A percentile compares a stretch with the other conserved stretches of the same genome.
phyloP scores from a whole-genome alignment of 768 basidiomycete species.

The Leccinum sublutescens region DNA sequence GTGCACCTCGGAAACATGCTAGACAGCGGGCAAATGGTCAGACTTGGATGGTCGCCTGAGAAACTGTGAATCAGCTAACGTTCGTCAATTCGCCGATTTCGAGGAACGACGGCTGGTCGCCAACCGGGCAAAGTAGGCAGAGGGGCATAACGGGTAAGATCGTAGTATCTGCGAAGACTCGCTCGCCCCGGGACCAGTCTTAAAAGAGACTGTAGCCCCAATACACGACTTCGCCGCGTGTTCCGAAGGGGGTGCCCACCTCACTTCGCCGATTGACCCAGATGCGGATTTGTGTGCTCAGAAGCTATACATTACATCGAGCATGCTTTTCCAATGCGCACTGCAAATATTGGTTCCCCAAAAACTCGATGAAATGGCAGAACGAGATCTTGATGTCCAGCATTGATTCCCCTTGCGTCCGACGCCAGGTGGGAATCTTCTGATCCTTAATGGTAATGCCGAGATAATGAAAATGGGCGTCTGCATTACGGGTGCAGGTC shows the following conservation, averaged over 20 bases:
- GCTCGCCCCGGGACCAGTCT: slow-evolving; percentile 19
- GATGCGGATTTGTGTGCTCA: slow-evolving; percentile 22
- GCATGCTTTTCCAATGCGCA: slow-evolving; percentile 28
- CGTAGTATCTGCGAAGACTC: slow-evolving; percentile 13
- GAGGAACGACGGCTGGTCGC: slow-evolving; percentile 24
- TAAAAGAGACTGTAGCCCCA: slow-evolving; percentile 33
- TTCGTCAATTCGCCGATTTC: slow-evolving; percentile 17
- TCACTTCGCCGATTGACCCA: slow-evolving; percentile 21
- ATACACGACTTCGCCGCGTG: slow-evolving; percentile 34
- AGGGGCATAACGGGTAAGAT: slow-evolving; percentile 23
- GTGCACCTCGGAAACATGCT: slow-evolving; percentile 27
- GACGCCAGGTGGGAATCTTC: slow-evolving; percentile 22
- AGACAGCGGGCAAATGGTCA: slow-evolving; percentile 3
- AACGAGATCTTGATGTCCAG: slow-evolving; percentile 2
- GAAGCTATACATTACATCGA: slow-evolving; percentile 16
- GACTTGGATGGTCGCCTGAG: background rate
- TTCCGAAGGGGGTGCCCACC: slow-evolving; percentile 27
- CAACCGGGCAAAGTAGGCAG: slow-evolving; percentile 25
- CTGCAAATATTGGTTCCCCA: slow-evolving; percentile 9
- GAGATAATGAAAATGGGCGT: slow-evolving; percentile 18
- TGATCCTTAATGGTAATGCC: slow-evolving; percentile 16
- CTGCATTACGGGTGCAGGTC: background rate
- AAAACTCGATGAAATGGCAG: slow-evolving; percentile 1
- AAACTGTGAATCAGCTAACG: slow-evolving; percentile 9
- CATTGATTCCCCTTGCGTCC: background rate